Evolutionary conservation across 2,329 filamentous ascomycete genomes (phyloP).

Genomic region (Calonectria honghensis): DNA sequence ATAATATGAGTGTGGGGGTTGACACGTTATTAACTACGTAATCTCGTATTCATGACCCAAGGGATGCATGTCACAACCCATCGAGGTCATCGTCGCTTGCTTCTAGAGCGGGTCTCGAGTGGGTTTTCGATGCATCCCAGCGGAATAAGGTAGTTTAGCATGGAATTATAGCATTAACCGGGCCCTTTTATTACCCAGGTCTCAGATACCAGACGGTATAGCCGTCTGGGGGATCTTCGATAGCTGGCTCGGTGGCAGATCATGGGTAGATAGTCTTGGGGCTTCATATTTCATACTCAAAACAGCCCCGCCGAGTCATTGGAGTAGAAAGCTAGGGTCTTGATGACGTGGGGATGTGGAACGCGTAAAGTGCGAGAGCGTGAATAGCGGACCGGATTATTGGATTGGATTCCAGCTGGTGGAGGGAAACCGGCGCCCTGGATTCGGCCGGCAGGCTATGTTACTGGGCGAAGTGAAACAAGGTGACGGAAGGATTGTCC

Average conservation of each 20-base stretch:
- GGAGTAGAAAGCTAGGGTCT: not conserved
- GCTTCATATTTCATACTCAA: not conserved
- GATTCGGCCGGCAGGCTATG: not conserved
- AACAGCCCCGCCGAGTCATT: not conserved
- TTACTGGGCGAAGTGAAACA: slow-evolving; percentile 4
- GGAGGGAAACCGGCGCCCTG: slow-evolving; percentile 16
- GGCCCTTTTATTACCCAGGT: not conserved
- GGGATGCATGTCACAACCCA: not conserved
- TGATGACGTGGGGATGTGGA: not conserved
- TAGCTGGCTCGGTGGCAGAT: not conserved
- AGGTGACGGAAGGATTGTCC: not conserved
- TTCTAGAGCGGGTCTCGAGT: not conserved
- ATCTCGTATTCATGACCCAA: not conserved
- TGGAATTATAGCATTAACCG: not conserved
- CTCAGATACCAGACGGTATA: not conserved
- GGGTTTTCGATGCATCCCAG: too few species aligned
- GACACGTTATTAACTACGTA: not conserved
- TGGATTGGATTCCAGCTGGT: slow-evolving; percentile 27
- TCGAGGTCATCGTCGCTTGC: not conserved
- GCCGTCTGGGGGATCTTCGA: not conserved
- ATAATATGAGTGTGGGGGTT: not conserved
- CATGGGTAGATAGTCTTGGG: not conserved
- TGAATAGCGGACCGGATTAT: not conserved
- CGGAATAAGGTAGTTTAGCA: not conserved
- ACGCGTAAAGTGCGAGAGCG: not conserved